These are phyloP conservation scores for Ogataea methanolica DNA, from an alignment of 805 yeast genomes.

Conservation along the genomic window DNA sequence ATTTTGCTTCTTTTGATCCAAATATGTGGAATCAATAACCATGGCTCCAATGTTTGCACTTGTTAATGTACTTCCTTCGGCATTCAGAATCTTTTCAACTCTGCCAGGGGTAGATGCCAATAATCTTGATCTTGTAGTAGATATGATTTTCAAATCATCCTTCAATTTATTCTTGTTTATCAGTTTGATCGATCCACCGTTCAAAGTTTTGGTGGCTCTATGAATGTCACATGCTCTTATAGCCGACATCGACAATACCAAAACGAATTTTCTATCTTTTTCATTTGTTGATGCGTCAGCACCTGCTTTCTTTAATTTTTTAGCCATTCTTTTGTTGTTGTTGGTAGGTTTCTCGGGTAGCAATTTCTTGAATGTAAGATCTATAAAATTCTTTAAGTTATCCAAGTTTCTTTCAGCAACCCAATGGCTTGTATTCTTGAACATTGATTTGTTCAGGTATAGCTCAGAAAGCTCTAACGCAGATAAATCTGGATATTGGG, in stretches of 20 bases:
- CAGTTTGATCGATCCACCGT: slow-evolving; percentile 55
- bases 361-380: slow-evolving; percentile 42
- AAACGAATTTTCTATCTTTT: slow-evolving; percentile 36
- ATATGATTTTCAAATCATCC: slow-evolving; percentile 50
- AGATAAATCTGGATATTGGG: slow-evolving; percentile 60
- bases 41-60: slow-evolving; percentile 45
- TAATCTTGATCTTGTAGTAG: slow-evolving; percentile 42
- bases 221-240: slow-evolving; percentile 82
- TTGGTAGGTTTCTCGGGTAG: slow-evolving; percentile 32
- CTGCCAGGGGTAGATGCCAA: slow-evolving; percentile 66
- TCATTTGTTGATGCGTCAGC: slow-evolving; percentile 11
- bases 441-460: slow-evolving; percentile 47
- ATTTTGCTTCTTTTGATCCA: slow-evolving; percentile 56
- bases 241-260: slow-evolving; percentile 69
- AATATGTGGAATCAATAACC: slow-evolving; percentile 55
- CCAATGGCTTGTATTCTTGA: slow-evolving; percentile 61
- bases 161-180: slow-evolving; percentile 70
- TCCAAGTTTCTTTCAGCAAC: slow-evolving; percentile 49
- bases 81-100: slow-evolving; percentile 40
- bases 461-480: slow-evolving; percentile 69
- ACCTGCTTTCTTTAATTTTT: slow-evolving; percentile 20
- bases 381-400: slow-evolving; percentile 52
- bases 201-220: slow-evolving; percentile 49
- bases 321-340: slow-evolving; percentile 25
- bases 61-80: slow-evolving; percentile 37